phyloP scores from a whole-genome alignment of 371 early-diverging fungal genomes.

The Chytridiales sp. region DNA sequence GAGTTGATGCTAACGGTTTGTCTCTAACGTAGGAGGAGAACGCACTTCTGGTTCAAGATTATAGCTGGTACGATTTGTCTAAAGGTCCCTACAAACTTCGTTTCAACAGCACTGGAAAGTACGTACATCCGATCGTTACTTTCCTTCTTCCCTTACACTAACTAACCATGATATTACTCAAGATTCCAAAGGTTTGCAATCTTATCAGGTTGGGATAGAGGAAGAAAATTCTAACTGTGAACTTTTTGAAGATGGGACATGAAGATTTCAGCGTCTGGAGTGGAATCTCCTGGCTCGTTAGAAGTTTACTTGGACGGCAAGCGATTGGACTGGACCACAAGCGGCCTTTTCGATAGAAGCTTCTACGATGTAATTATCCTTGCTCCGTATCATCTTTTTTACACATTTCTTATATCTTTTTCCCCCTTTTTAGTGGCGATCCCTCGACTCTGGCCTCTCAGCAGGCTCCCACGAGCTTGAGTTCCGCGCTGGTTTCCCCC shows the following conservation, averaged over 20 bases:
- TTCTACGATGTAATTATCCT: conserved; percentile 37
- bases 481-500: conserved; percentile 36
- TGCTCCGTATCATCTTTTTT: not conserved
- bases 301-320: conserved; percentile 47
- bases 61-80: conserved; percentile 59
- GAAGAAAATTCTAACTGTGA: no score
- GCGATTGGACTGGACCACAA: conserved; percentile 47
- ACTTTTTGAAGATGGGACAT: conserved; percentile 47
- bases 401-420: no score
- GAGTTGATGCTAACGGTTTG: not conserved
- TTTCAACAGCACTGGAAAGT: conserved; percentile 53
- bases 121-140: conserved; percentile 27
- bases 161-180: not conserved
- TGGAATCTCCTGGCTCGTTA: conserved; percentile 36
- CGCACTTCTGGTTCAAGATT: conserved; percentile 25
- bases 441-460: conserved; percentile 27
- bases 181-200: no score
- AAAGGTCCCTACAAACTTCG: conserved; percentile 50
- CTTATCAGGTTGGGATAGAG: no score
- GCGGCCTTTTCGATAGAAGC: conserved; percentile 51
- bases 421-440: conserved; percentile 16
- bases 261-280: conserved; percentile 53
- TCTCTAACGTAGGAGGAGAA: conserved; percentile 2
- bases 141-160: not conserved
- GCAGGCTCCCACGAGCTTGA: conserved; percentile 40